Evolutionary conservation across 768 basidiomycete genomes (phyloP).

Genomic region (Rossbeevera mucosa): DNA sequence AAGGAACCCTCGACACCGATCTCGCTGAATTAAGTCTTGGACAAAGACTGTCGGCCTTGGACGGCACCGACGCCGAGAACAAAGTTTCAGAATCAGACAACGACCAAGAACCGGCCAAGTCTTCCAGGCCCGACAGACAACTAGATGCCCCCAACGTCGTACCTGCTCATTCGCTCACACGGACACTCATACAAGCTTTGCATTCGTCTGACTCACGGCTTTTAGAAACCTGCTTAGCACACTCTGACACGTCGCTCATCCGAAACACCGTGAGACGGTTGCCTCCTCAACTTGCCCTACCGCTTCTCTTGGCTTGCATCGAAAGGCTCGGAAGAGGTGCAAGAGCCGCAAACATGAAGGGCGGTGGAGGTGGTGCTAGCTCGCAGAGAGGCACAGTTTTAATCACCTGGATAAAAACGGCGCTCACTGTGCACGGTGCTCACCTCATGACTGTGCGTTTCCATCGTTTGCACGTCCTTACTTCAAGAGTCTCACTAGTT

Average conservation of each 20-base stretch:
- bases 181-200: constrained; percentile 91
- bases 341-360: constrained; percentile 67
- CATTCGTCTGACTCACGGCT: constrained; percentile 90
- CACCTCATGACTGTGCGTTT: constrained; percentile 88
- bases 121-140: constrained; percentile 14
- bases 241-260: constrained; percentile 78
- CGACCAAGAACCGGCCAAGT: constrained; percentile 40
- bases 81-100: constrained; percentile 40
- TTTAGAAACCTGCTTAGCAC: constrained; percentile 80
- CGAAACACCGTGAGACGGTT: constrained; percentile 82
- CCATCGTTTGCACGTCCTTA: background rate
- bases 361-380: constrained; percentile 74
- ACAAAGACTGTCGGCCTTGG: constrained; percentile 76
- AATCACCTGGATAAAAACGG: constrained; percentile 75
- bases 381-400: constrained; percentile 69
- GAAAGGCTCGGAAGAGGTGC: constrained; percentile 80
- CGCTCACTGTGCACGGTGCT: constrained; percentile 80
- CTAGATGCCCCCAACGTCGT: constrained; percentile 38
- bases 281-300: constrained; percentile 82
- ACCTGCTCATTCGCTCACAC: constrained; percentile 83
- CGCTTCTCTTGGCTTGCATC: constrained; percentile 81
- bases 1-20: constrained; percentile 75
- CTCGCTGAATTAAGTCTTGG: constrained; percentile 90
- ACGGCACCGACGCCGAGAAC: constrained; percentile 42
- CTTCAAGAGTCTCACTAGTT: constrained; percentile 9